A percentile compares a stretch with the other conserved stretches of the same genome.
Evolutionary conservation across 352 stramenopile species (phyloP).

Genomic region (Pythium angustatum): DNA sequence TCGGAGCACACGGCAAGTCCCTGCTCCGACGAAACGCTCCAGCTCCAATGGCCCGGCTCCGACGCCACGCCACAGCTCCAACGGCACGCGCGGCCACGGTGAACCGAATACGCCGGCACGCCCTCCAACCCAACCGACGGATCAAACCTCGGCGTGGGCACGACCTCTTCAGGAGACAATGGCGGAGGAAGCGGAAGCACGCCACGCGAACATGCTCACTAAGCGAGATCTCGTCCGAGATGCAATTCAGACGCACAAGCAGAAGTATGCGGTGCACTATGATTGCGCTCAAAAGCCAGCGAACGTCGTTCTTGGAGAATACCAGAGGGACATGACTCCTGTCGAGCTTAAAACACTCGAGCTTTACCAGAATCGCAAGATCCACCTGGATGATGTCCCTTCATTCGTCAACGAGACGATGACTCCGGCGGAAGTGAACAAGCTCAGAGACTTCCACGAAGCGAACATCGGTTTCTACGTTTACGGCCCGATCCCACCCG

Average conservation of each 20-base stretch:
- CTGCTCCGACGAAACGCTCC: too few relatives aligned
- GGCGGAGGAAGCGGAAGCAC: too few relatives aligned
- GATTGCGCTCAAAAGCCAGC: background rate
- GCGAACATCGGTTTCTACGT: background rate
- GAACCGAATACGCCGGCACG: too few relatives aligned
- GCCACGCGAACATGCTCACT: too few relatives aligned
- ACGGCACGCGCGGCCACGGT: too few relatives aligned
- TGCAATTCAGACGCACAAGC: background rate
- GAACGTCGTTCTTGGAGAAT: background rate
- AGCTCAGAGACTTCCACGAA: background rate
- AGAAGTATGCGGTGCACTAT: background rate
- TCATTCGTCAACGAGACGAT: background rate
- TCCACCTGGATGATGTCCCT: background rate
- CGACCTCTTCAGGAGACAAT: too few relatives aligned
- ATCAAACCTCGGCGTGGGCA: too few relatives aligned
- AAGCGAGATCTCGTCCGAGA: too few relatives aligned
- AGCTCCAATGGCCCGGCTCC: too few relatives aligned
- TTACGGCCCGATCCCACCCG: background rate
- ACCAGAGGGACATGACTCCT: background rate
- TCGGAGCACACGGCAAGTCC: too few relatives aligned
- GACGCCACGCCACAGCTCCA: too few relatives aligned
- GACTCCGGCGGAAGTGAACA: background rate
- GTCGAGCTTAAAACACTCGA: background rate
- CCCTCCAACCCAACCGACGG: too few relatives aligned
- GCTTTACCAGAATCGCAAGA: background rate